Evolutionary conservation across 2,329 filamentous ascomycete genomes (phyloP), one percentile per base, ranked within the genome.

Genomic region (Zymoseptoria brevis): DNA sequence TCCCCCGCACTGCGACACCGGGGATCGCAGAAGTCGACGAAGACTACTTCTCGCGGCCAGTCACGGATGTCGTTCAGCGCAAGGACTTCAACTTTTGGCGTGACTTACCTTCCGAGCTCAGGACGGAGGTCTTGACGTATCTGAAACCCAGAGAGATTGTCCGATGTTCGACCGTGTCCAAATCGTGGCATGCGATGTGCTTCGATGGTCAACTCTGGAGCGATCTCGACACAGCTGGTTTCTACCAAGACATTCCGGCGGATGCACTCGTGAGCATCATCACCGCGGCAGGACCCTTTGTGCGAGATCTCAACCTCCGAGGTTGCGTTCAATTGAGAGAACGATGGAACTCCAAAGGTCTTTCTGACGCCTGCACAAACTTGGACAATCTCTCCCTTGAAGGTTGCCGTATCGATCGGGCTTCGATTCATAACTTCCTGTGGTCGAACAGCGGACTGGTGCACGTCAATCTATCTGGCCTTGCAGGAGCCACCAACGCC

Each of bases 191-290:
- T 73, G 80, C 82, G 53, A 85, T 89, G 75, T 96, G 93, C 75
- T 96, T 93, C 68, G 93, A 99, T 72, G 94, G 94, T 1, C 94
- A 99, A 75, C 77, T 97, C 16, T 99, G 94, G 94, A 86, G 85
- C 3, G 84, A 82, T 50, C 81, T 97, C 54, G 91, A 97, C 57
- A 77, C 72, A 7, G 54, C 90, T 7, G 86, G 89, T 54, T 97
- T 93, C 74, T 96, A 97, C 71, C 83, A 83, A 64, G 84, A 91
- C 56, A 97, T 97, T 64, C 87, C 93, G 0, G 89, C 88, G 21
- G 86, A 89, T 63, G 89, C 89, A 0, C 77, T 99, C 53, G 84
- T 91, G 58, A 90, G 88, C 69, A 91, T 97, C 62, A 91, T 97
- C 69, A 84, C 86, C 0, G 81, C 86, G 3, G 90, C 91, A 1